Percentiles rank a stretch among this genome's conserved stretches.
Evolutionary conservation across 2,329 filamentous ascomycete genomes (phyloP).

Genomic region (Chaetomium sp.): DNA sequence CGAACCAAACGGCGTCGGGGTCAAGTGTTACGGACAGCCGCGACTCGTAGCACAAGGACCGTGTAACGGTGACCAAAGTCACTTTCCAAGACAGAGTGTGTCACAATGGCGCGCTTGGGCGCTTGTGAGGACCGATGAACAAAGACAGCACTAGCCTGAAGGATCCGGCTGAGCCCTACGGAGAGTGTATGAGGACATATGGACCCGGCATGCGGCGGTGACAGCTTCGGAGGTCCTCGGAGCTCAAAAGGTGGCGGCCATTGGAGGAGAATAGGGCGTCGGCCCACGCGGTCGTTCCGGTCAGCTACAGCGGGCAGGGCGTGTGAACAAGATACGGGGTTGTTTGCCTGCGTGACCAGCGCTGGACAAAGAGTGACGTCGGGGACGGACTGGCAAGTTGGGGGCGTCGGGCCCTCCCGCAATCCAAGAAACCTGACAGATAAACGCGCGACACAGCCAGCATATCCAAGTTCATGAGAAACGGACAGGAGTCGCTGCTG

Average conservation of each 20-base stretch:
- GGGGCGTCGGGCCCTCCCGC: background rate
- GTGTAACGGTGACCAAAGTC: background rate
- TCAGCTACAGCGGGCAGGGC: background rate
- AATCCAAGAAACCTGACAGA: background rate
- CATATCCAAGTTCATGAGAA: background rate
- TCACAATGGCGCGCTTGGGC: background rate
- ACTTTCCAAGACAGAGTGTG: background rate
- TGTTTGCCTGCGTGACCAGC: background rate
- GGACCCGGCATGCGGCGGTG: slow-evolving; percentile 13
- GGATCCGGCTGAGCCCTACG: slow-evolving; percentile 3
- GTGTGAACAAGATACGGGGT: background rate
- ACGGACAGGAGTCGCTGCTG: background rate
- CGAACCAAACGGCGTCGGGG: background rate
- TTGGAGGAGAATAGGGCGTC: background rate
- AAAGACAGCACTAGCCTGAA: background rate
- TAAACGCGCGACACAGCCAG: background rate
- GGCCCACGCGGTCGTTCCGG: background rate
- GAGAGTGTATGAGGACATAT: background rate
- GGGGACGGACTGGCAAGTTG: slow-evolving; percentile 1
- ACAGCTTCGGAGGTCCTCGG: background rate
- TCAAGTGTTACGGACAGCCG: background rate
- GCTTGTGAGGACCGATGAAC: background rate
- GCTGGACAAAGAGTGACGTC: slow-evolving; percentile 4
- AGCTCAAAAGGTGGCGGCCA: background rate
- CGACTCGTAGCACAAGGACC: slow-evolving; percentile 9